Conservation (phyloP, 1,284 basidiomycete genomes). For the Puccinia horiana region DNA sequence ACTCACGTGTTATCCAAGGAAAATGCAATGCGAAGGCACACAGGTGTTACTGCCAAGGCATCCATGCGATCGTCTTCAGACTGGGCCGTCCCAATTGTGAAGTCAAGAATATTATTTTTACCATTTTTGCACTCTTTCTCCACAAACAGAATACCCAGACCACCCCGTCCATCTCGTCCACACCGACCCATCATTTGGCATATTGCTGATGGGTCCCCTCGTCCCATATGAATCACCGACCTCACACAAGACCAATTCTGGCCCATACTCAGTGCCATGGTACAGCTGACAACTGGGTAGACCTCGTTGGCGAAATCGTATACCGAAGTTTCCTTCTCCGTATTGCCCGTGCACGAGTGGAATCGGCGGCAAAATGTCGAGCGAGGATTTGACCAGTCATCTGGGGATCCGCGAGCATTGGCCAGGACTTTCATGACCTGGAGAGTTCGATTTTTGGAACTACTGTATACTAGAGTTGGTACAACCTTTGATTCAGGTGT, state of each 20-base stretch:
- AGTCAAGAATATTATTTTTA: not conserved
- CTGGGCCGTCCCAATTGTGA: not conserved
- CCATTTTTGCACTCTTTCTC: not conserved
- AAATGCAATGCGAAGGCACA: not conserved
- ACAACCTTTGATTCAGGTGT: not conserved
- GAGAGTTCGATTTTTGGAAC: not conserved
- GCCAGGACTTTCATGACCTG: not conserved
- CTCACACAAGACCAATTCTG: not conserved
- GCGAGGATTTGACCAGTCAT: not conserved
- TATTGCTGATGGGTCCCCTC: not conserved
- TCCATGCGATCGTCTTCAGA: not conserved
- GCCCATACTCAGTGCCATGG: not conserved
- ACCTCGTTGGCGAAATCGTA: not conserved
- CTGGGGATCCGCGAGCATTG: not conserved
- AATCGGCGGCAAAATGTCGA: not conserved
- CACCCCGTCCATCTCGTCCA: not conserved
- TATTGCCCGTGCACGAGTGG: not conserved
- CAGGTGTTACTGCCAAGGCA: not conserved
- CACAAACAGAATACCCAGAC: conserved; percentile 11
- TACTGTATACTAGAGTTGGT: not conserved
- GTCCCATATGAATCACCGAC: not conserved
- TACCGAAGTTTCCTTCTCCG: not conserved
- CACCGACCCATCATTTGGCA: conserved; percentile 12
- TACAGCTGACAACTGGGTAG: not conserved
- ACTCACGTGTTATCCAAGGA: not conserved